Evolutionary conservation across 169 alveolate genomes (phyloP), one percentile per base, ranked within the genome.

Genomic region (Eimeria maxima): DNA sequence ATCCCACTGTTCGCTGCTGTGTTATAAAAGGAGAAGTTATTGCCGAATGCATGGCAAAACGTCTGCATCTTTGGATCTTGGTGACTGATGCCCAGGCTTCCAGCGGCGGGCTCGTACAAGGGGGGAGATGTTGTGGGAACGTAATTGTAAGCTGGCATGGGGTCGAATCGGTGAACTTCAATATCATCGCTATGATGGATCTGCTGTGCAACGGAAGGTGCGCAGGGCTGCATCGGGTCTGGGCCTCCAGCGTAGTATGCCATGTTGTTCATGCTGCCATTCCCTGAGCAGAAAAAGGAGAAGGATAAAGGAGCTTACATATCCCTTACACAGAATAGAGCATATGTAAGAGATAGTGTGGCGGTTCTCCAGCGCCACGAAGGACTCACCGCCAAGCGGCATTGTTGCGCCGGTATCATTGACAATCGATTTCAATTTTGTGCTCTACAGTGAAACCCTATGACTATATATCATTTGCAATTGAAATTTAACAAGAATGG

Each of bases 221-320:
- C 80, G 65, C 93, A 86, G 53, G 93, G 33, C 80, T 60, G 93
- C 80, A 27, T 38, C 74, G 93, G 93, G 80, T 86, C 80, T n/a
- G 93, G 93, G 63, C 93, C 93, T 7, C 81, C 78, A 38, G 93
- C 93, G 76, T 83, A 83, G 69, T 86, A 86, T 22, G 93, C 93
- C 93, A 86, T 86, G 93, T 22, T 22, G 83, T 60, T 84, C 63
- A 63, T n/a, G 44, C 73, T 86, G 93, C 93, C 38, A 42, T 80
- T 10, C 42, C 93, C 93, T 86, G 93, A 47, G 24, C 22, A 60
- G 24, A 55, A n/a, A 13, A 63, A 44, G 33, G 18, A 44, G 20
- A 44, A 0, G 3, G 63, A 24, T 7, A 27, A 24, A 1, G 24
- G n/a, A 47, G 65, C 10, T 71, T n/a, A 13, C 55, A 0, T 18